Base-by-base conservation (phyloP, 768 basidiomycete genomes). In the Pleurotus eryngii region DNA sequence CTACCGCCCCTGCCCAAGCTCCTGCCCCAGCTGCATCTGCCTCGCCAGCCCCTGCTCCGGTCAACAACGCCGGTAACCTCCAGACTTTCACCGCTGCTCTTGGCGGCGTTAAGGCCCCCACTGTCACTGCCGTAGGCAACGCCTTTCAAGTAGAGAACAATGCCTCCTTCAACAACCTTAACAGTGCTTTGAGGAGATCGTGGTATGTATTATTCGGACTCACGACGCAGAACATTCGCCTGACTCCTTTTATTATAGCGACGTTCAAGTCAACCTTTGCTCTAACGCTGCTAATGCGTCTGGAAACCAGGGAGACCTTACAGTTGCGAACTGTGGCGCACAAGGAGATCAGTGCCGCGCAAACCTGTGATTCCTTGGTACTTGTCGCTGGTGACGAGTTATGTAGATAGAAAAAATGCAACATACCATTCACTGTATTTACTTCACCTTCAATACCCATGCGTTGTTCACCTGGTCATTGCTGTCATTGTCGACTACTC, bases 261-360 rank as follows among this genome's bases (percentile, higher is more conserved):
- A 81, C 64, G 74, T 83, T 6, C 82, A 85, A 69, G 76, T 82
- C 65, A 86, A 86, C 70, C 63, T 76, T 61, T 86, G 83, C 64
- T 80, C 81, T 3, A 72, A 83, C 63, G 79, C 79, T 9, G 80
- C 83, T 12, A 83, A 84, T 65, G 70, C 75, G 12, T 77, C 76
- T 7, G 75, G 76, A 42, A 78, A 81, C 65, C 67, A 76, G 65
- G 70, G 73, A 51, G 74, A 70, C 43, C 70, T 82, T 60, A 79
- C 75, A 15, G 82, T 82, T 24, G 64, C 68, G 24, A 75, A 73
- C 22, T 82, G 82, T 64, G 77, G 70, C 57, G 64, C 65, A 15
- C 81, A 83, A 62, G 76, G 77, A 61, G 65, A 67, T 9, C 65
- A 70, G 59, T 82, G 81, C 67, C 65, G 66, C 39, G 70, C 75